Evolutionary conservation across 768 basidiomycete species (phyloP), one percentile per base, ranked within the genome.

Genomic region (Lactarius quietus): DNA sequence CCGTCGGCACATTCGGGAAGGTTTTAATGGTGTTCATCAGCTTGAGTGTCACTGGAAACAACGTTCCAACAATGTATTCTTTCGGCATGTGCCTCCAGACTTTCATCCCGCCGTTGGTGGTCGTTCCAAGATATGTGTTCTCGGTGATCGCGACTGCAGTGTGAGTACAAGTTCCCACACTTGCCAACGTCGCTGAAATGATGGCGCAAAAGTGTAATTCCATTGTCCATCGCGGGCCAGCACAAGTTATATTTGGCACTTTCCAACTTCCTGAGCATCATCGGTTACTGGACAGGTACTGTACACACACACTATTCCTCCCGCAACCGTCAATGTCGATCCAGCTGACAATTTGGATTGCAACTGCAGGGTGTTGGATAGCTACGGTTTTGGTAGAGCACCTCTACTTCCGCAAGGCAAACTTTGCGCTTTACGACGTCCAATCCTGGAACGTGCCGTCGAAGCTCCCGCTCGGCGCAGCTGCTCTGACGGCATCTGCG

Each of bases 31-130:
- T 89, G 31, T 72, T 94, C 61, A 79, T 93, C 68, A 85, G 87
- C n/a, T 76, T 95, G 35, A 87, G 86, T 64, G 85, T 92, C 15
- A 85, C 86, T 2, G 90, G 84, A 3, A 95, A 94, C 76, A 88
- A 92, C 53, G 89, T 91, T 1, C 84, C 87, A 3, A 89, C 90
- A 7, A 86, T 93, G 67, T 97, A 97, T 74, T 91, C 88, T 52
- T 83, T 89, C 63, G 84, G 86, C 68, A 80, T 93, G 64, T 87
- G 85, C 72, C 78, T 91, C 68, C 92, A 93, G 72, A 80, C 88
- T 1, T 80, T 87, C 70, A 73, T 89, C 6, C 89, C 90, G 0
- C 78, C 77, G 48, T 78, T 86, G 38, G 77, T 80, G 14, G 75
- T 72, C 64, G 79, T 91, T 8, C 90, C 90, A 1, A 80, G 89